Percentiles rank a stretch among this genome's conserved stretches.
Evolutionary conservation across 306 rosid genomes (phyloP).

Genomic region (Rubus idaeus): DNA sequence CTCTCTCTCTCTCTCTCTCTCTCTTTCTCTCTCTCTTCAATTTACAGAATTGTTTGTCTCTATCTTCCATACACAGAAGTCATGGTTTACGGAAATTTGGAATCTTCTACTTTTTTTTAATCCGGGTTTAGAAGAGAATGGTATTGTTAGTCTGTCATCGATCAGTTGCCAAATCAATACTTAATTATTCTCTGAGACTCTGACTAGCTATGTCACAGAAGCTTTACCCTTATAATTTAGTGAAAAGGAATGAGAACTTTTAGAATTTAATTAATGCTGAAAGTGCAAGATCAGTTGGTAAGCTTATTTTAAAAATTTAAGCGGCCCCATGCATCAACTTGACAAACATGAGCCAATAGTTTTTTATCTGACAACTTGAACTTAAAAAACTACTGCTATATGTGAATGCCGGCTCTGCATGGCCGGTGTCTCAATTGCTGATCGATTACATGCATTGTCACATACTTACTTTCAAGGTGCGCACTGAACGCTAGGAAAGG

Average conservation of each 20-base stretch:
- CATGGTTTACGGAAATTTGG: conserved; percentile 19
- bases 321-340: background rate
- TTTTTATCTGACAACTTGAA: background rate
- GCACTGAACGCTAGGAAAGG: background rate
- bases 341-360: background rate
- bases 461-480: background rate
- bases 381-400: background rate
- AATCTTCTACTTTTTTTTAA: conserved; percentile 36
- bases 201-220: conserved; percentile 8
- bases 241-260: conserved; percentile 6
- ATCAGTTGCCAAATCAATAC: conserved; percentile 6
- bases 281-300: background rate
- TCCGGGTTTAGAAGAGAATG: background rate
- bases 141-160: conserved; percentile 10
- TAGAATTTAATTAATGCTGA: background rate
- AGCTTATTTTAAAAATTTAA: background rate
- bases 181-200: background rate
- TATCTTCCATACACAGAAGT: too few relatives aligned
- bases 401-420: background rate
- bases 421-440: background rate
- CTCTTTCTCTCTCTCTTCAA: conserved; percentile 16
- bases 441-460: background rate
- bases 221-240: background rate
- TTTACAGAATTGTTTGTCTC: too few relatives aligned
- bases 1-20: conserved; percentile 20